Evolutionary conservation across 129 eudicot genomes (phyloP).

Genomic region (Rutidosis leptorrhynchoides): DNA sequence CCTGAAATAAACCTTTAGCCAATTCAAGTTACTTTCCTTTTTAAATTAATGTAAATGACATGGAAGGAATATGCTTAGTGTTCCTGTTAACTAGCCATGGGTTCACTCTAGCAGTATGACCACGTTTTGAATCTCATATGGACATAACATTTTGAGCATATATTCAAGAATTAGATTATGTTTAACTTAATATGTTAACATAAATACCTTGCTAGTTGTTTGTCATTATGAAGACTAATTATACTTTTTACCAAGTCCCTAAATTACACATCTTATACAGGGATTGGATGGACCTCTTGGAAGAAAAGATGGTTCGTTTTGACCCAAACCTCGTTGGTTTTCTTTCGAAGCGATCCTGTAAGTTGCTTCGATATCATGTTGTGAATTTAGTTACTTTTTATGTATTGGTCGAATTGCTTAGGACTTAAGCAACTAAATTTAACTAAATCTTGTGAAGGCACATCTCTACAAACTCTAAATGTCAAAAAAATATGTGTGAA

Average conservation of each 20-base stretch:
- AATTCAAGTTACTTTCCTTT: background rate
- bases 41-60: background rate
- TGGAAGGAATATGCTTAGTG: background rate
- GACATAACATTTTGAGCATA: too few relatives aligned
- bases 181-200: too few relatives aligned
- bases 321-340: conserved; percentile 91
- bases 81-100: background rate
- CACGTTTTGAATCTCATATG: background rate
- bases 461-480: background rate
- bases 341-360: conserved; percentile 94
- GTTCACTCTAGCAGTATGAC: background rate
- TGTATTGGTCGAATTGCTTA: background rate
- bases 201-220: background rate
- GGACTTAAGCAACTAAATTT: background rate
- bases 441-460: background rate
- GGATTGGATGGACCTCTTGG: conserved; percentile 99
- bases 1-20: background rate
- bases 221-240: background rate
- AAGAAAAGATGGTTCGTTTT: conserved; percentile 93
- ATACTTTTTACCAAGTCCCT: conserved; percentile 17
- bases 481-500: background rate
- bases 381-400: background rate
- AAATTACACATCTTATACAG: conserved; percentile 35
- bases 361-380: conserved; percentile 32
- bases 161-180: too few relatives aligned